Evolutionary conservation across 2,329 filamentous ascomycete species (phyloP).

Genomic region (Pezizomycotina sp.): DNA sequence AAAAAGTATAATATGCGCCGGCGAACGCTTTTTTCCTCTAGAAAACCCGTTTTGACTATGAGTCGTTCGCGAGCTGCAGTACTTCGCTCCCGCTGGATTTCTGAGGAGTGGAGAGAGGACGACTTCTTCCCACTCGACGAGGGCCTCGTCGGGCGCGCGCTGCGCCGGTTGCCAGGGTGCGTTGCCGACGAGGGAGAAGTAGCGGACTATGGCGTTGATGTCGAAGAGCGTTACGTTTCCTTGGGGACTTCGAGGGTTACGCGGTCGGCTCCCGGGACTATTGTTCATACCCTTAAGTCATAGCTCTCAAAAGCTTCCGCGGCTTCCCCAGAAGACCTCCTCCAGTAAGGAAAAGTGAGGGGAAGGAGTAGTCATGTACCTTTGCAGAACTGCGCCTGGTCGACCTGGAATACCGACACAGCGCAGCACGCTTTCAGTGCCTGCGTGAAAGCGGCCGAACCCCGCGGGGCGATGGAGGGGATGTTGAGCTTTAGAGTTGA

Average conservation of each 20-base stretch:
- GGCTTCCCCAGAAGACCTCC: no score
- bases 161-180: slow-evolving; percentile 20
- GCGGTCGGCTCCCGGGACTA: slow-evolving; percentile 19
- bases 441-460: slow-evolving; percentile 23
- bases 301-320: no score
- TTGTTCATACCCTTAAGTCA: no score
- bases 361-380: slow-evolving; percentile 17
- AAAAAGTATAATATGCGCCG: slow-evolving; percentile 25
- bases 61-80: slow-evolving; percentile 13
- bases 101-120: slow-evolving; percentile 5
- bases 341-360: background rate
- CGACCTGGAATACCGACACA: slow-evolving; percentile 22
- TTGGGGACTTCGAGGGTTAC: slow-evolving; percentile 23
- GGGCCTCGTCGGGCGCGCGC: slow-evolving; percentile 22
- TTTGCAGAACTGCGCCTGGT: slow-evolving; percentile 23
- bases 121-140: slow-evolving; percentile 25
- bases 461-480: slow-evolving; percentile 22
- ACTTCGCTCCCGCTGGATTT: slow-evolving; percentile 16
- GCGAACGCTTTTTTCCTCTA: slow-evolving; percentile 8
- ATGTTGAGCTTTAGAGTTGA: slow-evolving; percentile 25
- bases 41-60: slow-evolving; percentile 5
- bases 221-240: slow-evolving; percentile 23
- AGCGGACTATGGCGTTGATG: slow-evolving; percentile 20
- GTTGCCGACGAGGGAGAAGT: slow-evolving; percentile 21
- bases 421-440: slow-evolving; percentile 25